Conservation (phyloP, 139 green algal species). For the Auxenochlorella protothecoides region DNA sequence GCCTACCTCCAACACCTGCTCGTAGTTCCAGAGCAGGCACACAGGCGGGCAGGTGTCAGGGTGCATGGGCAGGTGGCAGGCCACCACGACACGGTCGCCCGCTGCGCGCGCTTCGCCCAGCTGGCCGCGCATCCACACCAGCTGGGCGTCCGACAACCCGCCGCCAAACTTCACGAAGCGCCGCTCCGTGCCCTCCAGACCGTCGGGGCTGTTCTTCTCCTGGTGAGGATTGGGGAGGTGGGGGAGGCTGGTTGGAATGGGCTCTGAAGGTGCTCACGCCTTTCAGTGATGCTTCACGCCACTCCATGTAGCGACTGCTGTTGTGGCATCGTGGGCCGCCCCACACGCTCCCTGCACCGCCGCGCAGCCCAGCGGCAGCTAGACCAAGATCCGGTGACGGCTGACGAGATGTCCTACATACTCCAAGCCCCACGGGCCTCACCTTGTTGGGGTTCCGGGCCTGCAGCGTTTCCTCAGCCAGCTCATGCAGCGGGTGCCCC, state of each 20-base stretch:
- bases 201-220: slow-evolving; percentile 55
- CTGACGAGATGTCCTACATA: no score
- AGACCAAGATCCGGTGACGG: no score
- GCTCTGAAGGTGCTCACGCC: neutral
- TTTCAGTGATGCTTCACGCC: no score
- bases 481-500: slow-evolving; percentile 38
- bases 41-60: slow-evolving; percentile 31
- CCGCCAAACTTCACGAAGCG: slow-evolving; percentile 81
- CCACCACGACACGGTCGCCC: slow-evolving; percentile 37
- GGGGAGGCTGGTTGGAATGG: neutral
- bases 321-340: no score
- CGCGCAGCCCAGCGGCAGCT: no score
- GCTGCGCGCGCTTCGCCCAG: slow-evolving; percentile 13
- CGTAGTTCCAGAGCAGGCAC: slow-evolving; percentile 67
- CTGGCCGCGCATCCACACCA: slow-evolving; percentile 56
- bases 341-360: no score
- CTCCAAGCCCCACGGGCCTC: neutral
- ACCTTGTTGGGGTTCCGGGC: slow-evolving; percentile 55
- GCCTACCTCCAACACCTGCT: slow-evolving; percentile 29
- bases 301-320: no score
- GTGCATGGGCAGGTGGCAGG: slow-evolving; percentile 32
- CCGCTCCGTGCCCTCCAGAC: slow-evolving; percentile 34
- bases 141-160: slow-evolving; percentile 46
- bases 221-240: slow-evolving; percentile 1
- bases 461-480: slow-evolving; percentile 34